Percentiles rank a stretch among this genome's conserved stretches.
Evolutionary conservation across 2,329 filamentous ascomycete species (phyloP).

Genomic region (Cytospora mali): DNA sequence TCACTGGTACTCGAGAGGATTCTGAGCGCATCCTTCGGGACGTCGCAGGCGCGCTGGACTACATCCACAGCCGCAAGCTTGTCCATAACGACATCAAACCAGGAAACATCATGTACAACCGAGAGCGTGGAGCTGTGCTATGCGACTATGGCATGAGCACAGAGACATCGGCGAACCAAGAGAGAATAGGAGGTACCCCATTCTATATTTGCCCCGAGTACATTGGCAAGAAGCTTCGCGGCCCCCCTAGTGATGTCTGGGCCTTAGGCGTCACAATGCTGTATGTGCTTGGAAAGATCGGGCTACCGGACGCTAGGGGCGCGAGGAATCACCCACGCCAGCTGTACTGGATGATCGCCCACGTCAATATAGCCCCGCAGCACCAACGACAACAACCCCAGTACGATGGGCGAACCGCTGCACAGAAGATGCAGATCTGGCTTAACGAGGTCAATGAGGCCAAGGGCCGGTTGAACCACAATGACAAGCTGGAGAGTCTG

Average conservation of each 20-base stretch:
- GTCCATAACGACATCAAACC: conserved; percentile 67
- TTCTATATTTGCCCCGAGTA: conserved; percentile 66
- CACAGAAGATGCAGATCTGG: conserved; percentile 58
- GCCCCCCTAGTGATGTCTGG: conserved; percentile 60
- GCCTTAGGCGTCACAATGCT: conserved; percentile 63
- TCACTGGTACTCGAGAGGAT: conserved; percentile 52
- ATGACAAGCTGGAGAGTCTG: conserved; percentile 54
- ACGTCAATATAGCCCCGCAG: conserved; percentile 48
- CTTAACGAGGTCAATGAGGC: conserved; percentile 55
- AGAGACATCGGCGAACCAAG: conserved; percentile 45
- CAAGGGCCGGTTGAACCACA: conserved; percentile 47
- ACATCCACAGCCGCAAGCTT: conserved; percentile 55
- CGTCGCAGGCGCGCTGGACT: conserved; percentile 56
- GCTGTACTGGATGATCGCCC: conserved; percentile 61
- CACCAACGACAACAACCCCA: conserved; percentile 34
- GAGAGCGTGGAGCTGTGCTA: conserved; percentile 59
- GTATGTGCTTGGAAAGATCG: conserved; percentile 58
- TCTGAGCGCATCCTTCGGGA: conserved; percentile 56
- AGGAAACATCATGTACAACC: conserved; percentile 62
- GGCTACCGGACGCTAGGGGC: conserved; percentile 56
- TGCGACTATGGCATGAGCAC: conserved; percentile 64
- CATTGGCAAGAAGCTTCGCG: conserved; percentile 56
- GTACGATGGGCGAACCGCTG: conserved; percentile 21
- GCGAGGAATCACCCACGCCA: conserved; percentile 51
- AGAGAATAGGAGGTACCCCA: conserved; percentile 55